Evolutionary conservation across 371 early-diverging fungal species (phyloP), one percentile per base, ranked within the genome.

Genomic region (Mortierella sp.): DNA sequence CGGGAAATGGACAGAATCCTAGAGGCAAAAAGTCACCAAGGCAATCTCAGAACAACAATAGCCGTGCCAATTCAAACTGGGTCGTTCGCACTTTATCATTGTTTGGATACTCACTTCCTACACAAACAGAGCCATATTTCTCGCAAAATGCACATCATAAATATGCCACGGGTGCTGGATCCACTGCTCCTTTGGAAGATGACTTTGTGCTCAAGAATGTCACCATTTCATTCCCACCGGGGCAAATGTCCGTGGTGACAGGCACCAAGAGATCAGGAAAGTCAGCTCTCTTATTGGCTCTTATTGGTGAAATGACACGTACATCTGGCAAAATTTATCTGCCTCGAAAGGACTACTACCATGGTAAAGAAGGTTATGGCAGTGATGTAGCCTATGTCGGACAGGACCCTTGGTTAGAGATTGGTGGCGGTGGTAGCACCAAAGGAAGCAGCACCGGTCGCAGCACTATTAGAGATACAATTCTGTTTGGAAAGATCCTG

Each of bases 401-500:
- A 6, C 81, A 80, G 31, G 81, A 80, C 22, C 81, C 81, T 17
- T 80, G 81, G 81, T 51, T 80, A 23, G 81, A 80, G 53, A 80
- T 80, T 67, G 75, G 81, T 15, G 75, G 81, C 2, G 75, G 71
- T 2, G 80, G n/a, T n/a, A n/a, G n/a, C n/a, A n/a, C 63, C 13
- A 56, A 56, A 0, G 81, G 75, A 26, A 70, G 56, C 61, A 55
- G 45, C 19, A 71, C 70, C 26, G 81, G 81, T 22, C 70, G 75
- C n/a, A 75, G 81, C 26, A 80, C 81, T 2, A 61, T 80, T 42
- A 71, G 81, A 13, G 87, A 89, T 57, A 90, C 88, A 13, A 88
- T 90, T 35, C 79, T 85, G 57, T 92, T 85, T 83, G 88, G 86
- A 43, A 74, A 80, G 66, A 89, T 61, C 42, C 82, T 76, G 72